A percentile compares a stretch with the other conserved stretches of the same genome.
Evolutionary conservation across 2,329 filamentous ascomycete species (phyloP).

Genomic region (Fusarium sp.): DNA sequence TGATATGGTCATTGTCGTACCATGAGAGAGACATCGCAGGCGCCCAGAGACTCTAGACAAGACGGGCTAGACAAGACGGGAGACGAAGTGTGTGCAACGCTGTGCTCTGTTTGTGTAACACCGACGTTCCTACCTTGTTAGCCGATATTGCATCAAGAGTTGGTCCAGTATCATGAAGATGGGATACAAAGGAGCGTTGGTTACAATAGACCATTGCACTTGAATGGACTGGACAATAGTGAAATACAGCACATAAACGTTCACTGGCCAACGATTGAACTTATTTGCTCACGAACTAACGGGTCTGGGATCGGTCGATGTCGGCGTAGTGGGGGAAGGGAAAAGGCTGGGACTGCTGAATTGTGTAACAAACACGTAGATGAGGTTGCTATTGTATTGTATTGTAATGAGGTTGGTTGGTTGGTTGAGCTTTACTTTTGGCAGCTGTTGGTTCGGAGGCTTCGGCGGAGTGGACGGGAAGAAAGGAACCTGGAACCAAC

Average conservation of each 20-base stretch:
- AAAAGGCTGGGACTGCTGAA: constrained; percentile 9
- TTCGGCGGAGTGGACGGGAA: constrained; percentile 39
- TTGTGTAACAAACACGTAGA: constrained; percentile 33
- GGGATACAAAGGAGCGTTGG: constrained; percentile 17
- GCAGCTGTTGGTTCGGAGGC: constrained; percentile 39
- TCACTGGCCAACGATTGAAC: constrained; percentile 6
- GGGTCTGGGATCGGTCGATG: constrained; percentile 6
- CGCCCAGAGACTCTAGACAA: constrained; percentile 35
- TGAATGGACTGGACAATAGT: neutral
- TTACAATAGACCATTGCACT: constrained; percentile 13
- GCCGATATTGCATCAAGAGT: constrained; percentile 30
- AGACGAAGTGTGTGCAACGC: constrained; percentile 46
- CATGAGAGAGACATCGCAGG: constrained; percentile 39
- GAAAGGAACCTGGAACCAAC: constrained; percentile 23
- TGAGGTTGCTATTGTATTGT: constrained; percentile 21
- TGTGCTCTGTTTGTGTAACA: constrained; percentile 47
- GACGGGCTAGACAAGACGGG: constrained; percentile 40
- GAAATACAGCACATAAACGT: constrained; percentile 8
- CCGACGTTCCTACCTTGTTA: constrained; percentile 16
- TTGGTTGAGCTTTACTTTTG: constrained; percentile 22
- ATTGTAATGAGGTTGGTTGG: constrained; percentile 24
- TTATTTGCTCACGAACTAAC: constrained; percentile 4
- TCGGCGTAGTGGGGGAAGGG: constrained; percentile 1
- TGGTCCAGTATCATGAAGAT: constrained; percentile 17
- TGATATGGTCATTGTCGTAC: constrained; percentile 22